These are phyloP conservation scores for Sarocladiaceae sp. DNA, from an alignment of 2,329 filamentous ascomycete species.

Conservation along the genomic window DNA sequence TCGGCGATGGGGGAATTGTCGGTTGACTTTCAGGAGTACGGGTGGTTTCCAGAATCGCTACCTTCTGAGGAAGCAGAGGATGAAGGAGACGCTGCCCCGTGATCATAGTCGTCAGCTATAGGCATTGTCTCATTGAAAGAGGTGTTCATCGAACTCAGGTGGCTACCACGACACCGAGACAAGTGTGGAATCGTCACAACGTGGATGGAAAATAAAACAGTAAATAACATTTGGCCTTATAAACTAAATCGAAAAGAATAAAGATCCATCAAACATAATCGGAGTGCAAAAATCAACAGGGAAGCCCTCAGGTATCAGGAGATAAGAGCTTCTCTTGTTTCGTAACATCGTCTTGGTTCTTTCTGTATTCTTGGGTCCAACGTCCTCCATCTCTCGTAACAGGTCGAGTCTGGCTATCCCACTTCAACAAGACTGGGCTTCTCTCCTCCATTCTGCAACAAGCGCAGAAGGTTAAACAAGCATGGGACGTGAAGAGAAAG, in stretches of 20 bases:
- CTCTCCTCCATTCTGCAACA: not conserved
- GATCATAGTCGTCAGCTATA: not conserved
- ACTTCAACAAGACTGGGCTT: too few relatives aligned
- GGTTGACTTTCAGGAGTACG: conserved; percentile 47
- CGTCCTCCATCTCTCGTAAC: not conserved
- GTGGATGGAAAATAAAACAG: too few relatives aligned
- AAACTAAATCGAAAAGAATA: not conserved
- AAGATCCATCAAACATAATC: not conserved
- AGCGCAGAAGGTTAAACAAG: not conserved
- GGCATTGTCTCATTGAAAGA: not conserved
- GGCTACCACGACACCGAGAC: too few relatives aligned
- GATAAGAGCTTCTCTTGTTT: conserved; percentile 7
- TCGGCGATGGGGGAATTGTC: conserved; percentile 46
- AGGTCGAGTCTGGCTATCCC: not conserved
- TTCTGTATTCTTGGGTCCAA: not conserved
- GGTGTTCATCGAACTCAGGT: too few relatives aligned
- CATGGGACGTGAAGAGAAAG: not conserved
- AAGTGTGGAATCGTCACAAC: too few relatives aligned
- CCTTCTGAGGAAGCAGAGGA: conserved; percentile 38
- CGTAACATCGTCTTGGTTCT: not conserved
- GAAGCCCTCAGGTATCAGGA: not conserved
- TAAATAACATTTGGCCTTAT: not conserved
- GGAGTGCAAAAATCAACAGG: not conserved
- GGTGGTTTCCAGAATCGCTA: conserved; percentile 51
- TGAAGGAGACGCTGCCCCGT: not conserved